These are phyloP conservation scores for Teratosphaeria destructans DNA, from an alignment of 2,329 filamentous ascomycete species.

Conservation along the genomic window DNA sequence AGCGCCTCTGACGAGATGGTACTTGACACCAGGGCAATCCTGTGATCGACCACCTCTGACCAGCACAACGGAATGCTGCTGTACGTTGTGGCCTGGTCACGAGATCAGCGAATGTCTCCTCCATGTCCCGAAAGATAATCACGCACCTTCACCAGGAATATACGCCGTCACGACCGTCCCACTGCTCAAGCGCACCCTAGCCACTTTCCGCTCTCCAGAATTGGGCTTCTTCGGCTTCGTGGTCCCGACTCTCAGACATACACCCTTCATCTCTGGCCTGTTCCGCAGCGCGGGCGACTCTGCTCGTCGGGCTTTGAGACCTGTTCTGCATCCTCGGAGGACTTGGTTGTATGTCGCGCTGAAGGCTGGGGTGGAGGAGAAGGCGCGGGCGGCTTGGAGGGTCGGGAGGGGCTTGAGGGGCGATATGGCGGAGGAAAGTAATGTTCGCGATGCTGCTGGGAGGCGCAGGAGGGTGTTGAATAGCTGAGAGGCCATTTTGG, in stretches of 20 bases:
- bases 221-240: constrained; percentile 98
- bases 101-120: not conserved
- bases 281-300: constrained; percentile 73
- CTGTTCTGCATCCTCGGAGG: constrained; percentile 60
- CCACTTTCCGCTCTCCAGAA: constrained; percentile 91
- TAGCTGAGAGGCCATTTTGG: constrained; percentile 29
- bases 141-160: constrained; percentile 78
- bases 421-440: constrained; percentile 13
- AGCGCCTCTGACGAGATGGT: constrained; percentile 83
- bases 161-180: constrained; percentile 85
- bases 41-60: constrained; percentile 88
- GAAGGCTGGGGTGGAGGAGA: constrained; percentile 29
- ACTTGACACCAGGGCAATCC: constrained; percentile 97
- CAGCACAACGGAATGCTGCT: constrained; percentile 95
- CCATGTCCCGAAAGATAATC: not conserved
- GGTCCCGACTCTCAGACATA: constrained; percentile 87
- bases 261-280: constrained; percentile 81
- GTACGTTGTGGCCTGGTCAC: constrained; percentile 73
- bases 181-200: constrained; percentile 77
- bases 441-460: constrained; percentile 17
- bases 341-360: constrained; percentile 43
- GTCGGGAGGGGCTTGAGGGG: constrained; percentile 11
- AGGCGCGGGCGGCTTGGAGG: constrained; percentile 21
- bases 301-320: constrained; percentile 72
- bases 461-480: constrained; percentile 30